Base-by-base conservation (phyloP, 805 yeast genomes). In the Metschnikowia reukaufii region DNA sequence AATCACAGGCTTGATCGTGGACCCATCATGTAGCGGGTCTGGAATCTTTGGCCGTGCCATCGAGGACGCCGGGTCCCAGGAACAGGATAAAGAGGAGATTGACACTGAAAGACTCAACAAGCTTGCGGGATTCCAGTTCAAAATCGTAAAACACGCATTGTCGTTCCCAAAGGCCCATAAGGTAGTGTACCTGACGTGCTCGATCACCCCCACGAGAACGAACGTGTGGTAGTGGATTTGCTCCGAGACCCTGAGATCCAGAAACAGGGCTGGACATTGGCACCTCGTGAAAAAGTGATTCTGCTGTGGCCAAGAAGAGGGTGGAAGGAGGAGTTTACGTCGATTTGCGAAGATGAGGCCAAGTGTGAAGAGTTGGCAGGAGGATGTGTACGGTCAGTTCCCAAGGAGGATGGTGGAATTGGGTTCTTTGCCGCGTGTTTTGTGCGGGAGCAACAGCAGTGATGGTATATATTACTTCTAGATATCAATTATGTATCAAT, bases 401-500 rank as follows among this genome's bases (percentile, higher is more conserved):
- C 97, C 0, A 84, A 81, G 51, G 85, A 78, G 36, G 99, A 94
- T 63, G 99, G 98, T 25, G 99, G 99, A n/a, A 94, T 94, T 58
- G 99, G 99, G 0, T 94, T 94, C 63, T 94, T 94, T 67, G 98
- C 97, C 0, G 98, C 91, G 1, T 84, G 94, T 47, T 92, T 94
- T 63, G 86, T 87, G 52, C 76, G 58, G 20, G 48, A 45, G 13
- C 13, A 4, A 9, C 18, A 40, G 30, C 13, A 16, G 34, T 25
- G 12, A 25, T 25, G 29, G 12, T 25, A 25, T 25, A 13, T 25
- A 25, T 25, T 25, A 25, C 29, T 13, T 25, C 29, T 25, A 25
- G 12, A 25, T 9, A 25, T 9, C 6, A 23, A 7, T 25, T 25
- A 25, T 13, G 12, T 25, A 25, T 13, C 8, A 13, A 25, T 13